Conservation (phyloP, 805 yeast genomes). For the Kodamaea lidongshanica region DNA sequence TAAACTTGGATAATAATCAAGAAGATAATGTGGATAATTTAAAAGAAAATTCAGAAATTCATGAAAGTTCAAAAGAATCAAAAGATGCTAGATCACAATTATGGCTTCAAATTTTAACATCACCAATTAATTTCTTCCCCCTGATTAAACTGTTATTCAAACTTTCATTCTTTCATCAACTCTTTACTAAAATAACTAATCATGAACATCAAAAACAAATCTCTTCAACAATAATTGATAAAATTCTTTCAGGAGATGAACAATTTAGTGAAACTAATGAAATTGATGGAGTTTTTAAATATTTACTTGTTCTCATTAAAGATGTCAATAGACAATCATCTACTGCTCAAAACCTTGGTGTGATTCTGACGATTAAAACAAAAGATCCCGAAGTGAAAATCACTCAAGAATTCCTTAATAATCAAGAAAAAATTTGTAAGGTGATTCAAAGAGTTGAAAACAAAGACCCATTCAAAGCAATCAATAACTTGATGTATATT, state of each 20-base stretch:
- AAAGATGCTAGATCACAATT: constrained; percentile 21
- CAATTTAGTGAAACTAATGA: constrained; percentile 34
- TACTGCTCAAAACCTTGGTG: constrained; percentile 37
- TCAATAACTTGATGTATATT: constrained; percentile 29
- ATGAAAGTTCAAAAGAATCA: constrained; percentile 25
- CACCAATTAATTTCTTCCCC: constrained; percentile 43
- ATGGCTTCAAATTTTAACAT: constrained; percentile 42
- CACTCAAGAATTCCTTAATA: constrained; percentile 33
- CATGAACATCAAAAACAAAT: constrained; percentile 48
- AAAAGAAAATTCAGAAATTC: constrained; percentile 10
- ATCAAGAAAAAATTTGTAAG: constrained; percentile 63
- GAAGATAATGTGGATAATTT: too few relatives aligned
- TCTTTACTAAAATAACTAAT: constrained; percentile 49
- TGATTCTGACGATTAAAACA: constrained; percentile 26
- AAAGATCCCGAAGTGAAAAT: constrained; percentile 23
- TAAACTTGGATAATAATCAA: constrained; percentile 11
- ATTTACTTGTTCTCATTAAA: constrained; percentile 50
- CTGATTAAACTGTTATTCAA: constrained; percentile 37
- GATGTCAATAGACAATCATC: constrained; percentile 22
- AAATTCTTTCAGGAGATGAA: constrained; percentile 42
- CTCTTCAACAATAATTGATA: constrained; percentile 55
- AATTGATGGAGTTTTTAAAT: constrained; percentile 53
- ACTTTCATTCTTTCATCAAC: constrained; percentile 45
- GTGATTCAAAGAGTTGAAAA: constrained; percentile 58
- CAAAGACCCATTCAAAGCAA: constrained; percentile 33